Evolutionary conservation across 176 grass and related monocot genomes (phyloP).

Genomic region (Rhynchospora tenuis): DNA sequence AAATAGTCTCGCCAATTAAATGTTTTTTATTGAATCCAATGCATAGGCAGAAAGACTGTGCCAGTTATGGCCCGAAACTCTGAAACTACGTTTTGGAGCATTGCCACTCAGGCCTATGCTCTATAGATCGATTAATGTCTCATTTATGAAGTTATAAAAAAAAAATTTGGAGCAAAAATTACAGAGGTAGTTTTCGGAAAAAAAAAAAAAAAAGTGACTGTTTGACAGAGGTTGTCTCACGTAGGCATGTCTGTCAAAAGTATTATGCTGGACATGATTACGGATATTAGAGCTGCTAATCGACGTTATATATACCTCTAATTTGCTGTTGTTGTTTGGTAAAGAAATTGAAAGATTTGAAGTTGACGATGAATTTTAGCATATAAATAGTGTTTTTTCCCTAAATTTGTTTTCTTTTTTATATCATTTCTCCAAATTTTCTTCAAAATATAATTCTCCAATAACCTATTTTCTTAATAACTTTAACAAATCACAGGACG

Average conservation of each 20-base stretch:
- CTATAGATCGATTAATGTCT: neutral
- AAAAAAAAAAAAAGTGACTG: too few relatives aligned
- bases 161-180: too few relatives aligned
- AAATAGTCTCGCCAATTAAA: neutral
- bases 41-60: neutral
- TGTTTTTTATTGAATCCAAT: neutral
- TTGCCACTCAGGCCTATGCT: neutral
- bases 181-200: too few relatives aligned
- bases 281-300: too few relatives aligned
- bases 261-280: too few relatives aligned
- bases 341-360: too few relatives aligned
- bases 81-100: neutral
- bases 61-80: neutral
- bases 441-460: neutral
- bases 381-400: neutral
- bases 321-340: too few relatives aligned
- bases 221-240: too few relatives aligned
- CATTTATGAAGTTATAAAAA: too few relatives aligned
- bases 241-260: too few relatives aligned
- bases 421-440: neutral
- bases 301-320: too few relatives aligned
- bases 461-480: neutral
- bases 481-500: conserved; percentile 54
- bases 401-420: conserved; percentile 7
- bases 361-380: too few relatives aligned